phyloP scores from a whole-genome alignment of 805 yeast species.

The Deakozyma indianensis region DNA sequence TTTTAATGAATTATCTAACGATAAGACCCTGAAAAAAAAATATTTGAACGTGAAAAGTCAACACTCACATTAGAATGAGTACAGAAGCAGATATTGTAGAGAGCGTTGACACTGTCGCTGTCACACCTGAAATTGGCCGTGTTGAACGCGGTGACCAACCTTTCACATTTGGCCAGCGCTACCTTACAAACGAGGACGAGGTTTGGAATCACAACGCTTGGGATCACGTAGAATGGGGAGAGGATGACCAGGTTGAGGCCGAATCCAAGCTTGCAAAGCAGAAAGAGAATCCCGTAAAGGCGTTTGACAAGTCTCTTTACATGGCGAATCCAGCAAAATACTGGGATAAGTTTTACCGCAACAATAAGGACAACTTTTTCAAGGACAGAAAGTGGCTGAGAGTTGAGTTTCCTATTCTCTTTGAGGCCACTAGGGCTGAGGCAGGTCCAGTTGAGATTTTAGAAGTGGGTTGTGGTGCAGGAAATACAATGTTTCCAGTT shows the following conservation, averaged over 20 bases:
- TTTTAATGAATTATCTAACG: too few species aligned
- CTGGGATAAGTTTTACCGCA: slow-evolving; percentile 90
- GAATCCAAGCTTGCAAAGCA: slow-evolving; percentile 61
- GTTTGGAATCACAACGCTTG: slow-evolving; percentile 91
- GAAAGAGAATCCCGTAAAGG: slow-evolving; percentile 70
- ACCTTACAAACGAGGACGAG: slow-evolving; percentile 47
- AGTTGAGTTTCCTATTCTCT: slow-evolving; percentile 80
- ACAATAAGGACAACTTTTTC: slow-evolving; percentile 86
- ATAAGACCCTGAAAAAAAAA: too few species aligned
- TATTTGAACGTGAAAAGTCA: too few species aligned
- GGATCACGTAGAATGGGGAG: slow-evolving; percentile 98
- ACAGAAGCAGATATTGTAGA: too few species aligned
- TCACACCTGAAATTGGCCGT: slow-evolving; percentile 10
- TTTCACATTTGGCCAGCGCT: slow-evolving; percentile 82
- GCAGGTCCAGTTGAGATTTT: slow-evolving; percentile 60
- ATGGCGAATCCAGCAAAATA: slow-evolving; percentile 81
- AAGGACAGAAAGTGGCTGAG: slow-evolving; percentile 94
- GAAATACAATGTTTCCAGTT: slow-evolving; percentile 90
- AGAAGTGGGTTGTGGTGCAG: slow-evolving; percentile 98
- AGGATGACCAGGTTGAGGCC: slow-evolving; percentile 68
- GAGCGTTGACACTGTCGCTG: too few species aligned
- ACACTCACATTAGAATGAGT: too few species aligned
- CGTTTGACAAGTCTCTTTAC: slow-evolving; percentile 62
- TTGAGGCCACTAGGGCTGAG: slow-evolving; percentile 59
- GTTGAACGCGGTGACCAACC: slow-evolving; percentile 67